Conservation (phyloP, 2,329 filamentous ascomycete species). For the Fonsecaea pedrosoi region DNA sequence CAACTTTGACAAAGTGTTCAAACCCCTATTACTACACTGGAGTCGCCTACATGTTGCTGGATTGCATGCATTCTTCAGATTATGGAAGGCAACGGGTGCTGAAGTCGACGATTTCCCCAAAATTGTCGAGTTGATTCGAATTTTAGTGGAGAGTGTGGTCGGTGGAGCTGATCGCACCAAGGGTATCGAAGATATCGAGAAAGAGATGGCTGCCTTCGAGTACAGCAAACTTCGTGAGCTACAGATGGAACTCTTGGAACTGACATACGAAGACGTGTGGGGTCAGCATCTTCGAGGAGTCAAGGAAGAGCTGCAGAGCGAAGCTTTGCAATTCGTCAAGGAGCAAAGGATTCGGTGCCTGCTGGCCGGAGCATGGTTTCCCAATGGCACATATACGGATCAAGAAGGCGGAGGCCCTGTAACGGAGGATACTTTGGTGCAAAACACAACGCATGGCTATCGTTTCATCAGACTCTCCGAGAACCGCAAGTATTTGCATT, state of each 20-base stretch:
- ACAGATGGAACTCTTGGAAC: constrained; percentile 90
- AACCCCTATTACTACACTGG: constrained; percentile 90
- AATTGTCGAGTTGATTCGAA: constrained; percentile 86
- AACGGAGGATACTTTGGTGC: constrained; percentile 45
- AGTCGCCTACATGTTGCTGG: constrained; percentile 85
- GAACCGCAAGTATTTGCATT: constrained; percentile 88
- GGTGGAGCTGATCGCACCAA: constrained; percentile 81
- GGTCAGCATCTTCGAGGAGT: constrained; percentile 86
- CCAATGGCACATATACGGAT: constrained; percentile 58
- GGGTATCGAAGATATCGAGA: constrained; percentile 85
- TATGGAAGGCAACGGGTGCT: constrained; percentile 92
- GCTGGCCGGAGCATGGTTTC: constrained; percentile 88
- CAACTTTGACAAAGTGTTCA: constrained; percentile 85
- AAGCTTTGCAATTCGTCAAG: constrained; percentile 94
- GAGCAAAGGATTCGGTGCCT: constrained; percentile 93
- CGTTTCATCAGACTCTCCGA: constrained; percentile 88
- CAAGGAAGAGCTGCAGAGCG: constrained; percentile 87
- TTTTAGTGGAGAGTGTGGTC: constrained; percentile 87
- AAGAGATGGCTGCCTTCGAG: constrained; percentile 85
- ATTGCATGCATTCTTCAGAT: constrained; percentile 82
- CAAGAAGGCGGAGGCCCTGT: constrained; percentile 47
- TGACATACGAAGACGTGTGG: constrained; percentile 95
- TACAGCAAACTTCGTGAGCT: constrained; percentile 77
- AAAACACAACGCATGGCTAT: constrained; percentile 65
- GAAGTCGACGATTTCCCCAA: constrained; percentile 89